Conservation (phyloP, 1,284 basidiomycete species). For the Sutorius eximius region DNA sequence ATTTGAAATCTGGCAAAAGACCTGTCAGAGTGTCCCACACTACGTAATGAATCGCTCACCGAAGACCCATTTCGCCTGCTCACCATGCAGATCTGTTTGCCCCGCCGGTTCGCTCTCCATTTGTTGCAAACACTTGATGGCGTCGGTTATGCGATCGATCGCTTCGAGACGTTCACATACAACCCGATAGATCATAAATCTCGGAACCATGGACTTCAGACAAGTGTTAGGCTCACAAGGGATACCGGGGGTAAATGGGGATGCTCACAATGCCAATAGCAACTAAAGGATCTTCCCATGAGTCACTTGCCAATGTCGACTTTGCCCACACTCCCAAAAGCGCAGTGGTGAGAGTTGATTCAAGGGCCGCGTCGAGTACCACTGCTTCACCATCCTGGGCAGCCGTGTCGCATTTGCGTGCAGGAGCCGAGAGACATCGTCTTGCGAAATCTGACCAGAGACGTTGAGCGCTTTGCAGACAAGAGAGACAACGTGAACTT, state of each 20-base stretch:
- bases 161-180: too few relatives aligned
- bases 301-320: background rate
- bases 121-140: too few relatives aligned
- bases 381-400: background rate
- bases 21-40: background rate
- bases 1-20: background rate
- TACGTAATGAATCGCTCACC: background rate
- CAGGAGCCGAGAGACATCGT: background rate
- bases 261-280: background rate
- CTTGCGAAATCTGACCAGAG: background rate
- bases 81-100: too few relatives aligned
- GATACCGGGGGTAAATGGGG: rapidly evolving
- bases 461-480: background rate
- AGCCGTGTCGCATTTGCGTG: background rate
- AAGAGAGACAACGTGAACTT: background rate
- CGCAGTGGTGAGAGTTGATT: rapidly evolving
- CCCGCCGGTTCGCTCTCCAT: too few relatives aligned
- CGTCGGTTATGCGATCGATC: too few relatives aligned
- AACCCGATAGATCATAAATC: too few relatives aligned
- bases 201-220: background rate
- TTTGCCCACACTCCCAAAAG: constrained; percentile 1
- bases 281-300: background rate
- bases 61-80: background rate
- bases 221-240: background rate
- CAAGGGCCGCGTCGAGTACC: background rate